Conservation (phyloP, 108 stramenopile species). For the Cyclotella cryptica region DNA sequence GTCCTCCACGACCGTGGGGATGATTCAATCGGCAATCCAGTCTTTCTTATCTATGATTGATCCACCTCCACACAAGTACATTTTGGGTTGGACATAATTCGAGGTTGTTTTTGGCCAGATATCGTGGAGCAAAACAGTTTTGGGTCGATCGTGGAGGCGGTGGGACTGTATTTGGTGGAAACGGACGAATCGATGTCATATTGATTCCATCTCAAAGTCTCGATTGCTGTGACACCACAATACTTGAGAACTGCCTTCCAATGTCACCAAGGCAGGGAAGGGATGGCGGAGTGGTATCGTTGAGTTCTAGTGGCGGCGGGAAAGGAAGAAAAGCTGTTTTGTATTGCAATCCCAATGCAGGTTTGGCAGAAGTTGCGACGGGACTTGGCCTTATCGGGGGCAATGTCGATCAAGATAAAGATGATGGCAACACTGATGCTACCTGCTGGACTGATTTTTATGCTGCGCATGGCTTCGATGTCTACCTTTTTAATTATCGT, state of each 20-base stretch:
- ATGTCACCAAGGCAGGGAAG: conserved; percentile 50
- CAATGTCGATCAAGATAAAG: conserved; percentile 55
- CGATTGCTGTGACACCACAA: neutral
- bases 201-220: conserved; percentile 63
- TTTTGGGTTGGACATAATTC: conserved; percentile 83
- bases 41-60: conserved; percentile 67
- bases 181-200: conserved; percentile 71
- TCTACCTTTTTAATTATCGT: conserved; percentile 90
- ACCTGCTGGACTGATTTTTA: conserved; percentile 86
- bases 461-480: conserved; percentile 74
- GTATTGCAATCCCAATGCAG: conserved; percentile 93
- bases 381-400: conserved; percentile 87
- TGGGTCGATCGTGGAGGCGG: conserved; percentile 67
- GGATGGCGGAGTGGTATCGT: neutral
- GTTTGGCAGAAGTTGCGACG: conserved; percentile 83
- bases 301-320: neutral
- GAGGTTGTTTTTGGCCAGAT: conserved; percentile 82
- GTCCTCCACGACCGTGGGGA: conserved; percentile 28
- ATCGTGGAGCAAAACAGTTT: conserved; percentile 78
- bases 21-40: conserved; percentile 23
- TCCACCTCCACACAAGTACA: conserved; percentile 79
- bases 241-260: conserved; percentile 22
- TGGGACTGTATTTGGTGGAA: conserved; percentile 7
- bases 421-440: conserved; percentile 31
- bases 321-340: conserved; percentile 69